A percentile compares a stretch with the other conserved stretches of the same genome.
Evolutionary conservation across 108 stramenopile genomes (phyloP).

Genomic region (Cyclotella atomus): DNA sequence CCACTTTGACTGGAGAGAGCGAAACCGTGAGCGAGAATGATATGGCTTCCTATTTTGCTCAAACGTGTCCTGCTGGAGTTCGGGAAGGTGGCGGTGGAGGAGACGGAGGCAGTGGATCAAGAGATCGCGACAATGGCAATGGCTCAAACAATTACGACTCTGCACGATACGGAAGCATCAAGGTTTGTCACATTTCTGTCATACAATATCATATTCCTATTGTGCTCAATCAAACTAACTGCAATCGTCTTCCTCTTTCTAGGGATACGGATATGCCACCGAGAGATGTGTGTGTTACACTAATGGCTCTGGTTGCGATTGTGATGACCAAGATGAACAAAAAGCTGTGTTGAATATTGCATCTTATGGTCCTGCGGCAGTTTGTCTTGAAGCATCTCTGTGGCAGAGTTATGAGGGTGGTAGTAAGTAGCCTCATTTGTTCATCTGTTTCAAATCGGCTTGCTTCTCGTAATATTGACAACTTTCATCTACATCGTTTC

Average conservation of each 20-base stretch:
- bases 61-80: constrained; percentile 65
- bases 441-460: neutral
- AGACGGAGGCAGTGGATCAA: constrained; percentile 32
- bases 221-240: neutral
- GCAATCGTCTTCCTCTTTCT: neutral
- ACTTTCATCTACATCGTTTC: neutral
- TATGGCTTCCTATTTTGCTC: constrained; percentile 48
- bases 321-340: constrained; percentile 82
- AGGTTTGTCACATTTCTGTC: constrained; percentile 1
- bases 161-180: constrained; percentile 74
- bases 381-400: constrained; percentile 80
- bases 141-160: constrained; percentile 1
- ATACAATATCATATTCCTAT: neutral
- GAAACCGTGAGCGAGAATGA: constrained; percentile 48
- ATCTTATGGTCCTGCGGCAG: constrained; percentile 84
- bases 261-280: constrained; percentile 88
- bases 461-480: neutral
- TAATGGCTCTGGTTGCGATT: constrained; percentile 84
- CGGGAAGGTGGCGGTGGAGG: constrained; percentile 37
- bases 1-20: constrained; percentile 60
- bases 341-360: constrained; percentile 82
- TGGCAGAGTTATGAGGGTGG: constrained; percentile 89
- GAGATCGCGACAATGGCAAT: too few relatives aligned
- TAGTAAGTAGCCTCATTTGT: constrained; percentile 20
- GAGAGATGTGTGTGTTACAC: constrained; percentile 87